Conservation (phyloP, 2,329 filamentous ascomycete species). For the Arthrobotrys iridis region DNA sequence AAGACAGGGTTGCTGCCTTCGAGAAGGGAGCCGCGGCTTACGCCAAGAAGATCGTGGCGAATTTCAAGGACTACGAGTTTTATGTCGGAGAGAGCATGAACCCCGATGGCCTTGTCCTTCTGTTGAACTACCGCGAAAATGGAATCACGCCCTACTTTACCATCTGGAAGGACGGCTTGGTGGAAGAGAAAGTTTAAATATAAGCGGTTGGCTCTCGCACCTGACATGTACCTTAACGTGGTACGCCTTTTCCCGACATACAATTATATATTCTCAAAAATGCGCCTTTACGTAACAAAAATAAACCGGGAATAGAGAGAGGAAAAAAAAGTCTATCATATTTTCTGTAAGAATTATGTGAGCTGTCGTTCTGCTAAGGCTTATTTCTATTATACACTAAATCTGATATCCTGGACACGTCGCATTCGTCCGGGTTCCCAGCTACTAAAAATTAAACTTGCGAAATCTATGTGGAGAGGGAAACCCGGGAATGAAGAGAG, state of each 20-base stretch:
- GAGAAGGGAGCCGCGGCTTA: constrained; percentile 77
- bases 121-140: constrained; percentile 98
- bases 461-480: neutral
- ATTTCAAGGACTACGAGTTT: constrained; percentile 97
- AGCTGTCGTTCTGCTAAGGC: neutral
- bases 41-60: constrained; percentile 81
- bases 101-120: constrained; percentile 85
- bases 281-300: no score
- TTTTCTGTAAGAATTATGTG: no score
- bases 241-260: neutral
- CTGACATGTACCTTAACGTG: neutral
- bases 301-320: no score
- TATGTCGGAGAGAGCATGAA: constrained; percentile 92
- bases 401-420: constrained; percentile 14
- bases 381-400: constrained; percentile 15
- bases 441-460: constrained; percentile 6
- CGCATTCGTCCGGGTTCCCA: constrained; percentile 8
- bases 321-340: no score
- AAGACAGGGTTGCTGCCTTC: constrained; percentile 77
- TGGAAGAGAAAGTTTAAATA: constrained; percentile 87
- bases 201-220: neutral
- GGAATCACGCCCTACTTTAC: constrained; percentile 88
- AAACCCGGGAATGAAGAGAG: neutral
- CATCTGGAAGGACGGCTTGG: constrained; percentile 94
- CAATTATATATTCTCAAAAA: neutral